Evolutionary conservation across 2,329 filamentous ascomycete genomes (phyloP).

Genomic region (Claviceps maximensis): DNA sequence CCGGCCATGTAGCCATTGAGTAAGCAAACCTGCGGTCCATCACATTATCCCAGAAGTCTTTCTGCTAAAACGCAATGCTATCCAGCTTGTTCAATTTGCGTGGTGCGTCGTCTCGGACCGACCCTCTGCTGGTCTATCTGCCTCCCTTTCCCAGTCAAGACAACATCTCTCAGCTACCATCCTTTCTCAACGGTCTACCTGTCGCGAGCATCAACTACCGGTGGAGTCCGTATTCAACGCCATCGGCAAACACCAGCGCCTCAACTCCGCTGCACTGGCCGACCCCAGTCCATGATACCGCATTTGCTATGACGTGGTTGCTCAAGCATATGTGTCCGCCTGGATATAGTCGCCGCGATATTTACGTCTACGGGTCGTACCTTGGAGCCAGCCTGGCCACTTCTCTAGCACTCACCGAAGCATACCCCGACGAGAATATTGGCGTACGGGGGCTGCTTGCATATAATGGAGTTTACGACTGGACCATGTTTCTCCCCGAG

Average conservation of each 20-base stretch:
- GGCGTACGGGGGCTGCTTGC: conserved; percentile 40
- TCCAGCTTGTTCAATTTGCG: conserved; percentile 31
- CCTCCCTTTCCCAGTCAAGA: conserved; percentile 31
- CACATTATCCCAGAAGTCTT: not conserved
- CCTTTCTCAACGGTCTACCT: conserved; percentile 28
- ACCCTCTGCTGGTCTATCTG: conserved; percentile 41
- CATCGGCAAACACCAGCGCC: conserved; percentile 5
- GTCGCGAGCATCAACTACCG: conserved; percentile 47
- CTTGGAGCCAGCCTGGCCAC: conserved; percentile 44
- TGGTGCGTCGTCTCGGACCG: conserved; percentile 16
- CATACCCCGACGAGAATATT: conserved; percentile 27
- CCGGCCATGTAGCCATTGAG: conserved; percentile 38
- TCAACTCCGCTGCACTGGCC: conserved; percentile 34
- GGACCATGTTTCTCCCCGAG: conserved; percentile 45
- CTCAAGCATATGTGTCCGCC: conserved; percentile 28
- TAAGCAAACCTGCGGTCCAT: conserved; percentile 17
- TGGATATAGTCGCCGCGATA: conserved; percentile 20
- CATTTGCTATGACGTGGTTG: conserved; percentile 42
- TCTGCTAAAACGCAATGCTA: not conserved
- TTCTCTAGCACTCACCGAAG: conserved; percentile 44
- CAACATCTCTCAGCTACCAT: conserved; percentile 21
- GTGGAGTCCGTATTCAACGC: conserved; percentile 27
- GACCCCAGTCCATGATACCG: conserved; percentile 41
- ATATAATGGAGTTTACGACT: conserved; percentile 51
- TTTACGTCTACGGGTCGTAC: conserved; percentile 41